Evolutionary conservation across 1,139 yeast species (phyloP), one percentile per base, ranked within the genome.

Genomic region (Casaregolazyma suthepensis): DNA sequence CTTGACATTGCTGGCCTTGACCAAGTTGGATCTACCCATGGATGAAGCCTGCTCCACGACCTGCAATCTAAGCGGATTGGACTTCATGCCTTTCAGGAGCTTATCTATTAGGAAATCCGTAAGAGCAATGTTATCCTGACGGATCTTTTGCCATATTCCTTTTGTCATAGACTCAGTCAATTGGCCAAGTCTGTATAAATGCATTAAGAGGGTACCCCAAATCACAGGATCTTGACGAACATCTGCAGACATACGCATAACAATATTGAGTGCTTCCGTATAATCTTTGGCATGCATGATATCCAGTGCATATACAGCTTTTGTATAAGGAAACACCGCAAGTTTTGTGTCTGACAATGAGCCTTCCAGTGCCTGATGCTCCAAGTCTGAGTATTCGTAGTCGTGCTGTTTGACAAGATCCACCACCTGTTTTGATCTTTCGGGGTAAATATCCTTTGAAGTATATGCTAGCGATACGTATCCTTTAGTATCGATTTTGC

Each of bases 401-500:
- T 59, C 61, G 47, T 65, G 68, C 13, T 44, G 31, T 42, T 58
- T 57, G 5, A 65, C 57, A 10, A 58, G 45, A 9, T 61, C 52
- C 31, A 62, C 52, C 37, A 65, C 56, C 7, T 56, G 51, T 5
- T 51, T 43, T 0, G 63, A 56, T 22, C 59, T 50, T 5, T 58
- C 64, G 1, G 59, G 59, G 23, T 55, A 50, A 9, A 48, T 26
- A 18, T 54, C 45, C 23, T 47, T 49, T 3, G 63, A 56, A 4
- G 59, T 50, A 51, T 61, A 66, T 2, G 69, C 68, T 20, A 68
- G 51, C 1, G 67, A 63, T 17, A 66, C 53, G 31, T 65, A 58
- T 9, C 72, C 72, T 52, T 68, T 68, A 2, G 67, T 59, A 50
- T 68, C 72, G 5, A 68, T n/a, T 2, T 45, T 51, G 2, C 61